Percentiles rank a stretch among this genome's conserved stretches.
These are phyloP conservation scores for Colletotrichum spinosum DNA, from an alignment of 2,329 filamentous ascomycete species.

Conservation along the genomic window DNA sequence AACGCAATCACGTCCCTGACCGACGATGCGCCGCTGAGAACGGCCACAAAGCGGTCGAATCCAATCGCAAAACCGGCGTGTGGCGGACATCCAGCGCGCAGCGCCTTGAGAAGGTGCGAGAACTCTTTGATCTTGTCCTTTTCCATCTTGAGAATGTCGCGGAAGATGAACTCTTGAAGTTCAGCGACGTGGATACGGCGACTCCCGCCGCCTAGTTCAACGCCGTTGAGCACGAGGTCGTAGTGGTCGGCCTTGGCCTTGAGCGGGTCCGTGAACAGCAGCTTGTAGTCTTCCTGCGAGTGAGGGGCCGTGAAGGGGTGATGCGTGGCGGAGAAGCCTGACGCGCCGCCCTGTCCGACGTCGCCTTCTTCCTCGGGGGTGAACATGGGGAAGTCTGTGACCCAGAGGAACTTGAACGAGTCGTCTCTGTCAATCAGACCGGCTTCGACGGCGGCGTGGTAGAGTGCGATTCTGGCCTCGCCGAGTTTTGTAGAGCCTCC, in stretches of 20 bases:
- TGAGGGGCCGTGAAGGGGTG: constrained; percentile 96
- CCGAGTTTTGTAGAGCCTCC: constrained; percentile 82
- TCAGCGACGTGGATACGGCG: constrained; percentile 88
- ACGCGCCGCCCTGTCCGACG: constrained; percentile 83
- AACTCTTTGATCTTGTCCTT: constrained; percentile 82
- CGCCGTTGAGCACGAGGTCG: constrained; percentile 94
- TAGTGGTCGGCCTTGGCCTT: constrained; percentile 87
- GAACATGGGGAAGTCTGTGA: constrained; percentile 93
- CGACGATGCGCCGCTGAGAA: constrained; percentile 80
- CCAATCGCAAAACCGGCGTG: constrained; percentile 95
- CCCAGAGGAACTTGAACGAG: constrained; percentile 81
- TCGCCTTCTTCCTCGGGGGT: constrained; percentile 74
- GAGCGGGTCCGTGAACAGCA: constrained; percentile 79
- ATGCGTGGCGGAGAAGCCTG: constrained; percentile 88
- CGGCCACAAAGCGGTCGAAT: constrained; percentile 86
- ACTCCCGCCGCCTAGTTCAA: constrained; percentile 93
- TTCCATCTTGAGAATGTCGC: constrained; percentile 84
- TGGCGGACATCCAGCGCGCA: constrained; percentile 89
- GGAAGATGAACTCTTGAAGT: constrained; percentile 87
- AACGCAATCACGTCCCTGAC: constrained; percentile 97
- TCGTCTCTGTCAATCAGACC: constrained; percentile 62
- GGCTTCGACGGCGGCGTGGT: constrained; percentile 75
- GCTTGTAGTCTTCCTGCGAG: constrained; percentile 75
- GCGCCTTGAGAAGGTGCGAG: constrained; percentile 83
- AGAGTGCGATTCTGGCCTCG: constrained; percentile 76